These are phyloP conservation scores for Aspergillus alliaceus DNA, from an alignment of 2,329 filamentous ascomycete genomes.

Conservation along the genomic window DNA sequence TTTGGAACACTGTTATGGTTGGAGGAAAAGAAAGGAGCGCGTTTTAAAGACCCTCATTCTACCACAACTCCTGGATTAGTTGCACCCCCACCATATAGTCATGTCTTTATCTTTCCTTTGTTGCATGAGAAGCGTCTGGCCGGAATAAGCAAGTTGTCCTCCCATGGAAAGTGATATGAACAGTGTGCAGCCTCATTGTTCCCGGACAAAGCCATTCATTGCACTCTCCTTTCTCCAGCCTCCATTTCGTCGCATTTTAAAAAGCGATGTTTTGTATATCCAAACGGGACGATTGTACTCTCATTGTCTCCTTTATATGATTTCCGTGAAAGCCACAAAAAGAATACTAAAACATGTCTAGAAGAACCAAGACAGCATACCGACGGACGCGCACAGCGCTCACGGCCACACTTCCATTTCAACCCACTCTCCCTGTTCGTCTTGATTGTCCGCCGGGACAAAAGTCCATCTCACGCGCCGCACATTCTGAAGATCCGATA, in stretches of 20 bases:
- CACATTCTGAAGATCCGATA: constrained; percentile 64
- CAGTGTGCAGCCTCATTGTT: no score
- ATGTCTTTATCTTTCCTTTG: no score
- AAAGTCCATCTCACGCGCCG: constrained; percentile 69
- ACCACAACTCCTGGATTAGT: no score
- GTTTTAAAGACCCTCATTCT: no score
- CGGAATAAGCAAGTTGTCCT: no score
- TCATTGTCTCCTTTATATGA: background rate
- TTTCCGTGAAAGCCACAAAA: background rate
- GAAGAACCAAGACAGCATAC: background rate
- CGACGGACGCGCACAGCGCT: constrained; percentile 4
- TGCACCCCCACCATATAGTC: no score
- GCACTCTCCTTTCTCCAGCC: background rate
- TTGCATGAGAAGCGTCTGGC: no score
- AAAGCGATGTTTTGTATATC: background rate
- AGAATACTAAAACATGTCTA: background rate
- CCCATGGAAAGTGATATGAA: no score
- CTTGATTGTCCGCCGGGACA: constrained; percentile 27
- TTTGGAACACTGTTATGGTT: no score
- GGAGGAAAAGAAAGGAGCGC: no score
- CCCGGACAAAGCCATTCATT: background rate
- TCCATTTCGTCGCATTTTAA: background rate
- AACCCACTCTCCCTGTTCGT: constrained; percentile 58
- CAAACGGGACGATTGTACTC: background rate
- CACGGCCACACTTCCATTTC: constrained; percentile 68